Percentiles rank a stretch among this genome's conserved stretches.
phyloP scores from a whole-genome alignment of 2,329 filamentous ascomycete genomes.

The Cladosporium velox region DNA sequence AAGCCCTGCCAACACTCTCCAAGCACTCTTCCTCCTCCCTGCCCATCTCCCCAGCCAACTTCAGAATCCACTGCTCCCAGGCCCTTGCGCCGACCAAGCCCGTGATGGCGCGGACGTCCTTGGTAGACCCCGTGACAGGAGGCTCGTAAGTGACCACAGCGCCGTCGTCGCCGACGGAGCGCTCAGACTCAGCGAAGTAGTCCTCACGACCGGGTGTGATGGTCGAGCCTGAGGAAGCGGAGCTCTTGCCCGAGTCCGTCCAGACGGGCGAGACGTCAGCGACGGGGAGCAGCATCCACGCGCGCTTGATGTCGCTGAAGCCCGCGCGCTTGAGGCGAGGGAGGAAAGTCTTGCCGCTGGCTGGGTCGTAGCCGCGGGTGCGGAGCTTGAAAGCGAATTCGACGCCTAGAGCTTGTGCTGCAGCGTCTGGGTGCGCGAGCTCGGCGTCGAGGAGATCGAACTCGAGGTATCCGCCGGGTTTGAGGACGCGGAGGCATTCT shows the following conservation, averaged over 20 bases:
- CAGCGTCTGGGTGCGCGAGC: constrained; percentile 78
- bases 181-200: constrained; percentile 32
- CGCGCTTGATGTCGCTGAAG: constrained; percentile 78
- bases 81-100: constrained; percentile 84
- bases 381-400: constrained; percentile 91
- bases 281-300: constrained; percentile 88
- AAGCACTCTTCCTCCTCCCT: constrained; percentile 58
- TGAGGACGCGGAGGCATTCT: constrained; percentile 88
- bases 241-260: constrained; percentile 36
- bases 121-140: constrained; percentile 39
- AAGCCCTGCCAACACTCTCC: constrained; percentile 58
- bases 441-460: constrained; percentile 89
- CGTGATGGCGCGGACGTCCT: constrained; percentile 56
- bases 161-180: constrained; percentile 39
- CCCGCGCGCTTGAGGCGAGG: constrained; percentile 71
- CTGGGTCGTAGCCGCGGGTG: constrained; percentile 85
- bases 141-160: constrained; percentile 33
- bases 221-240: constrained; percentile 16
- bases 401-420: constrained; percentile 78
- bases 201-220: constrained; percentile 8
- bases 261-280: constrained; percentile 48
- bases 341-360: constrained; percentile 79
- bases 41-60: constrained; percentile 82
- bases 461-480: constrained; percentile 90
- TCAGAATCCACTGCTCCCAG: constrained; percentile 96